Percentiles rank a stretch among this genome's conserved stretches.
Conservation (phyloP, 2,329 filamentous ascomycete species). For the Fusarium virguliforme region DNA sequence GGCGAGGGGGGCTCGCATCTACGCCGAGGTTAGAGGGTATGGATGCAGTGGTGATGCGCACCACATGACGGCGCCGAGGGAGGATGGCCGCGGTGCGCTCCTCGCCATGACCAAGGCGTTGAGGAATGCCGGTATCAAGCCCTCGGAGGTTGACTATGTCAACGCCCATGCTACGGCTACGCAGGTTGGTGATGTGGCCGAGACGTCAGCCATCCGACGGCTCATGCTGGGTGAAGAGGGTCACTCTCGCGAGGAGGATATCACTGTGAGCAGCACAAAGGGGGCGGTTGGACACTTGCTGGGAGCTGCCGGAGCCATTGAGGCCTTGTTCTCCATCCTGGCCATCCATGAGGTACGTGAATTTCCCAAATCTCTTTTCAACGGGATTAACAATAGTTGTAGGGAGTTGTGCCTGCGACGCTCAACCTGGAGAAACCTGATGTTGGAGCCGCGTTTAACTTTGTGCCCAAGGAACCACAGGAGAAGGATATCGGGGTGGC, state of each 20-base stretch:
- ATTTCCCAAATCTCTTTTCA: neutral
- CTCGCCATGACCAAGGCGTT: constrained; percentile 90
- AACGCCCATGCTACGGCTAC: constrained; percentile 97
- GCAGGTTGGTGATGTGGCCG: constrained; percentile 86
- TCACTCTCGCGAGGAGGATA: constrained; percentile 70
- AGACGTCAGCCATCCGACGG: constrained; percentile 85
- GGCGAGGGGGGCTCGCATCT: constrained; percentile 83
- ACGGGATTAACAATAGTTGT: constrained; percentile 33
- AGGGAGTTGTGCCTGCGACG: constrained; percentile 89
- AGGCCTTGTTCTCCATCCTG: constrained; percentile 88
- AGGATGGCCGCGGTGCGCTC: constrained; percentile 85
- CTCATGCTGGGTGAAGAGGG: constrained; percentile 84
- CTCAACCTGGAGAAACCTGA: constrained; percentile 82
- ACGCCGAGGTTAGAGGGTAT: constrained; percentile 91
- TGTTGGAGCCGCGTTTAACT: constrained; percentile 84
- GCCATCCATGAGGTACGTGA: constrained; percentile 81
- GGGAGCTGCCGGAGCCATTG: constrained; percentile 91
- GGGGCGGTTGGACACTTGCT: constrained; percentile 93
- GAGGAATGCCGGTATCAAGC: constrained; percentile 78
- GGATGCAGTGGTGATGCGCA: constrained; percentile 92
- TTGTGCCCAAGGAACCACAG: constrained; percentile 82
- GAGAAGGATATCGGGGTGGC: constrained; percentile 79
- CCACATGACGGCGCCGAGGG: constrained; percentile 92
- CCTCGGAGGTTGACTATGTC: constrained; percentile 86
- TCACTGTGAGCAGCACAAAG: constrained; percentile 95